Evolutionary conservation across 805 yeast species (phyloP), one percentile per base, ranked within the genome.

Genomic region (Candida yuanshanica): DNA sequence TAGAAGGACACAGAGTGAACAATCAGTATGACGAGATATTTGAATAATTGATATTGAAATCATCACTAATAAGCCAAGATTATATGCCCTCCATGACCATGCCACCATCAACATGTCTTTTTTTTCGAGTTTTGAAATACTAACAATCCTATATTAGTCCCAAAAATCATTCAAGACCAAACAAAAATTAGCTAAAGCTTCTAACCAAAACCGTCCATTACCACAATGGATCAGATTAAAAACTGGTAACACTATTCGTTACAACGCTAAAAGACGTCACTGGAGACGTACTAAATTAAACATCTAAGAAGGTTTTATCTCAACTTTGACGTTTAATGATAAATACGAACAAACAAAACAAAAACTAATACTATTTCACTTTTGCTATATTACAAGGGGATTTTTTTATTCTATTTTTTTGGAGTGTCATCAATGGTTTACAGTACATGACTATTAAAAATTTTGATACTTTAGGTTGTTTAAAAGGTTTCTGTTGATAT

Each of bases 211-310:
- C 91, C 88, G 98, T 82, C 96, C 96, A 70, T 84, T 91, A 73
- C 99, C 99, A 66, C 96, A 90, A 78, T 91, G 97, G 96, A 77
- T 91, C 85, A 88, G 98, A 79, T 81, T 90, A 75, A 91, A 89
- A 85, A 88, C 98, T 71, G 82, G 77, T 75, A 91, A 88, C 95
- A 90, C 81, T 66, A 84, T 93, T 80, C 88, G 95, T 82, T 88
- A 88, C 86, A 91, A 91, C 79, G 95, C 96, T 70, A 93, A 93
- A 89, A 89, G 98, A 87, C 85, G 98, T 83, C 95, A 93, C 93
- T 91, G 99, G 99, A 91, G 96, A 86, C 87, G 98, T 85, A 91
- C 97, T 68, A 91, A 91, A 95, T 81, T 91, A 77, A 79, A 81
- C 82, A 73, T 91, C 81, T 91, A 90, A 86, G 69, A 45, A 36